These are phyloP conservation scores for Phoenix roebelenii DNA, from an alignment of 176 grass and related monocot species.

Conservation along the genomic window DNA sequence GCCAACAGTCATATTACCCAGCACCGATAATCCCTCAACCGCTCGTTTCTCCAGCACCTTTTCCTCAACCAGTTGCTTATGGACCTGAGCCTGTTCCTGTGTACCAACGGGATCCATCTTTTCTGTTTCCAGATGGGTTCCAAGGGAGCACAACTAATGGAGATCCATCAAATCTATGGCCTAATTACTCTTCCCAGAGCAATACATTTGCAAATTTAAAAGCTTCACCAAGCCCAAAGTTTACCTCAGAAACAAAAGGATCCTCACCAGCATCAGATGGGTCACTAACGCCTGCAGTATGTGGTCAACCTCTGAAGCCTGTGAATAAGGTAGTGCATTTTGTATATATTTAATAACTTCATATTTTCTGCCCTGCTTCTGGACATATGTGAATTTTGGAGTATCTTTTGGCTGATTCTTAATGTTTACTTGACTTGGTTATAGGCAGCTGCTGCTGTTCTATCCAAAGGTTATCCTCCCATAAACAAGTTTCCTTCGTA, in stretches of 20 bases:
- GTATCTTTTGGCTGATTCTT: too few species aligned
- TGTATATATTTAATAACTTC: slow-evolving; percentile 7
- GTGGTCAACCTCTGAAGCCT: slow-evolving; percentile 28
- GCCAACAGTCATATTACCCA: slow-evolving; percentile 48
- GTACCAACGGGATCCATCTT: slow-evolving; percentile 64
- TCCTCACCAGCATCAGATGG: slow-evolving; percentile 41
- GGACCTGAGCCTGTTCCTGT: slow-evolving; percentile 48
- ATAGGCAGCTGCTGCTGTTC: slow-evolving; percentile 46
- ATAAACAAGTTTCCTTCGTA: slow-evolving; percentile 35
- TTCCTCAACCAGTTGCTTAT: slow-evolving; percentile 48
- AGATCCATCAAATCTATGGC: slow-evolving; percentile 38
- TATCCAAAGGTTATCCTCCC: slow-evolving; percentile 49
- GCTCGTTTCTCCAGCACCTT: slow-evolving; percentile 28
- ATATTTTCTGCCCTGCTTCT: too few species aligned
- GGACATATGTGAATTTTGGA: too few species aligned
- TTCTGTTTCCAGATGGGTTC: slow-evolving; percentile 48
- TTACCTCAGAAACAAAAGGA: slow-evolving; percentile 35
- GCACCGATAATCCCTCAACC: slow-evolving; percentile 33
- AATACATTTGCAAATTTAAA: slow-evolving; percentile 32
- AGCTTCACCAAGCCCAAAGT: slow-evolving; percentile 29
- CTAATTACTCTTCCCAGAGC: slow-evolving; percentile 35
- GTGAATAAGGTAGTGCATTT: slow-evolving; percentile 53
- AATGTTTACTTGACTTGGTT: neutral
- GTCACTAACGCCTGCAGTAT: slow-evolving; percentile 17
- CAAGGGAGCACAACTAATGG: slow-evolving; percentile 44